These are phyloP conservation scores for Phytophthora uliginosa DNA, from an alignment of 352 stramenopile species.

Conservation along the genomic window DNA sequence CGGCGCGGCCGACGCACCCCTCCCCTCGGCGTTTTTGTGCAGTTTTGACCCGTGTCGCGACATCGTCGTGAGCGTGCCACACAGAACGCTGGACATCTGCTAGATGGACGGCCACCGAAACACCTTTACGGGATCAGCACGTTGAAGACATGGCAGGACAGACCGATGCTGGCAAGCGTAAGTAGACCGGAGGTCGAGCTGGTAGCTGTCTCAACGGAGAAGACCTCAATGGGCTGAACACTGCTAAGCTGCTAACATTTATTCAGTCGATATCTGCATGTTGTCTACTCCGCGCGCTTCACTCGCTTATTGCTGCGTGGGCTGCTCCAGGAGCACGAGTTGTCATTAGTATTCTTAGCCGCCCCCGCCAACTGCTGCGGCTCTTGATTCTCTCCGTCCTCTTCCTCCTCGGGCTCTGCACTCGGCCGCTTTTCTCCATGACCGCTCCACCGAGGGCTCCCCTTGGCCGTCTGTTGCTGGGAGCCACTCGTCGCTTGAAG, in stretches of 20 bases:
- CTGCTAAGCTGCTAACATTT: not conserved
- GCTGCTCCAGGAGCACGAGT: slow-evolving; percentile 14
- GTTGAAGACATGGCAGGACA: not conserved
- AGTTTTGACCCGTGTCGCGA: slow-evolving; percentile 2
- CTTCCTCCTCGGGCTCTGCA: slow-evolving; percentile 23
- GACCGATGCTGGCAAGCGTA: not conserved
- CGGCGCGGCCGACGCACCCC: no score
- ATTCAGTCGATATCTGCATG: slow-evolving; percentile 5
- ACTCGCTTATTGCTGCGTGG: slow-evolving; percentile 31
- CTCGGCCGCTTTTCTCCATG: slow-evolving; percentile 24
- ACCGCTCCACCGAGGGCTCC: slow-evolving; percentile 17
- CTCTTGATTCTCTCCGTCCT: slow-evolving; percentile 30
- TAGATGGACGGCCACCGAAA: not conserved
- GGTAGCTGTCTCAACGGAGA: no score
- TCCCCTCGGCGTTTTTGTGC: slow-evolving; percentile 23
- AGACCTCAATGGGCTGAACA: no score
- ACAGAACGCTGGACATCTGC: not conserved
- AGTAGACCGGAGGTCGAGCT: no score
- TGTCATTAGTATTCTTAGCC: slow-evolving; percentile 7
- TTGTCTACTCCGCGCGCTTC: slow-evolving; percentile 24
- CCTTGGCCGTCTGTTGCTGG: slow-evolving; percentile 4
- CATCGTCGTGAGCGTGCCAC: slow-evolving; percentile 7
- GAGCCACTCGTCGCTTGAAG: slow-evolving; percentile 16
- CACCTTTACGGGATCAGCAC: slow-evolving; percentile 8
- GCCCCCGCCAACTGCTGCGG: slow-evolving; percentile 41